phyloP scores from a whole-genome alignment of 306 rosid species.

The Abrus precatorius region DNA sequence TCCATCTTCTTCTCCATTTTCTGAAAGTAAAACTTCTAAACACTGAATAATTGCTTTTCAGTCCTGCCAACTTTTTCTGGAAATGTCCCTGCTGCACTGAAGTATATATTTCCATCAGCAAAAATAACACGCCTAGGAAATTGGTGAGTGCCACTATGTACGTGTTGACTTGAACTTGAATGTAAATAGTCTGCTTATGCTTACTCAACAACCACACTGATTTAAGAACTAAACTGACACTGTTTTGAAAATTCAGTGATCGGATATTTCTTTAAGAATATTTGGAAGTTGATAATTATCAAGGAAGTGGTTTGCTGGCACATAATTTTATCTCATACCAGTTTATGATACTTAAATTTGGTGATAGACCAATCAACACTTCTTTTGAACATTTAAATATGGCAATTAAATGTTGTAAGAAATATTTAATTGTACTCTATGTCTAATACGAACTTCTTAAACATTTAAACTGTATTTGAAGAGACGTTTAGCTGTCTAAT shows the following conservation, averaged over 20 bases:
- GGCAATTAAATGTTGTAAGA: not conserved
- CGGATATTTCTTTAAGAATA: constrained; percentile 16
- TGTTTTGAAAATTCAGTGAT: constrained; percentile 7
- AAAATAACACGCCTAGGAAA: constrained; percentile 91
- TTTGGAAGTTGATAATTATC: constrained; percentile 31
- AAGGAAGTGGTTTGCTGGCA: not conserved
- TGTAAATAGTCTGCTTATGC: constrained; percentile 2
- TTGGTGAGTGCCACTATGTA: constrained; percentile 63
- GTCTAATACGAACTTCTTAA: not conserved
- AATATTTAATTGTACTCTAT: not conserved
- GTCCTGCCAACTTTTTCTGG: constrained; percentile 98
- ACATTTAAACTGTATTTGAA: not conserved
- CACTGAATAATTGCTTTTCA: constrained; percentile 54
- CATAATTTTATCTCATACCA: not conserved
- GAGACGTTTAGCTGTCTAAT: not conserved
- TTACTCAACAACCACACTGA: not conserved
- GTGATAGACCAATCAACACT: not conserved
- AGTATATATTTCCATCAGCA: constrained; percentile 77
- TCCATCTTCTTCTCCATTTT: constrained; percentile 15
- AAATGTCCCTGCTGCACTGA: constrained; percentile 86
- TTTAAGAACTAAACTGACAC: constrained; percentile 7
- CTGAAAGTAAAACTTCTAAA: constrained; percentile 13
- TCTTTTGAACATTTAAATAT: not conserved
- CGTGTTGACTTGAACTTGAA: constrained; percentile 32
- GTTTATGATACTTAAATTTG: not conserved